A percentile compares a stretch with the other conserved stretches of the same genome.
Evolutionary conservation across 2,329 filamentous ascomycete species (phyloP).

Genomic region (Pseudogymnoascus sp.): DNA sequence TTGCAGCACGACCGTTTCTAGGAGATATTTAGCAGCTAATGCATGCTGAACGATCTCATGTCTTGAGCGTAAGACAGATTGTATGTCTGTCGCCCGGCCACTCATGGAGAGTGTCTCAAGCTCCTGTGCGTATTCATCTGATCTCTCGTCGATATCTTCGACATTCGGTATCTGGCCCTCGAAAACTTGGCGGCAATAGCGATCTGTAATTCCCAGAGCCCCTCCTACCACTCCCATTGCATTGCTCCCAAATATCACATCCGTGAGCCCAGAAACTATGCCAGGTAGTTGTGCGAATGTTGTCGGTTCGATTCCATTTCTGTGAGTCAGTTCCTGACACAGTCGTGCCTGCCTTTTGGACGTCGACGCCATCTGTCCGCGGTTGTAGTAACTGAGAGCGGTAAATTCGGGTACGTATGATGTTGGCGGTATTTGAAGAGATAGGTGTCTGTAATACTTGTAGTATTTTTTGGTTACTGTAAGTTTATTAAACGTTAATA

Average conservation of each 20-base stretch:
- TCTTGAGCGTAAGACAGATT: background rate
- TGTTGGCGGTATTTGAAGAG: background rate
- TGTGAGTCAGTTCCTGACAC: background rate
- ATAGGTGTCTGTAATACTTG: background rate
- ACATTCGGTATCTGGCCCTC: background rate
- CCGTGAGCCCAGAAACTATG: background rate
- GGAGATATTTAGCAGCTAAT: conserved; percentile 13
- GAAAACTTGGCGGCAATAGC: background rate
- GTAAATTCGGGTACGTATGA: too few relatives aligned
- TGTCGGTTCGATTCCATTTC: background rate
- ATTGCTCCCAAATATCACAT: background rate
- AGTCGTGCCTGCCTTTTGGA: background rate
- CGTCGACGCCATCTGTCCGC: background rate
- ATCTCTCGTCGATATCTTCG: background rate
- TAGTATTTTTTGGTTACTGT: background rate
- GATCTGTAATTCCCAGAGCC: background rate
- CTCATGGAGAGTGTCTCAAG: background rate
- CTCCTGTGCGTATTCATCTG: background rate
- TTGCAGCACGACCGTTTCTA: conserved; percentile 10
- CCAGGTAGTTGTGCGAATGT: background rate
- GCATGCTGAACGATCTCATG: conserved; percentile 13
- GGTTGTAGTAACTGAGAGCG: background rate
- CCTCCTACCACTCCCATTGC: background rate
- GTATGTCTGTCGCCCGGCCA: background rate
- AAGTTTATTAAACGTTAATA: background rate